Conservation (phyloP, 225 moss, liverwort and hornwort species). For the Physcomitrium patens region DNA sequence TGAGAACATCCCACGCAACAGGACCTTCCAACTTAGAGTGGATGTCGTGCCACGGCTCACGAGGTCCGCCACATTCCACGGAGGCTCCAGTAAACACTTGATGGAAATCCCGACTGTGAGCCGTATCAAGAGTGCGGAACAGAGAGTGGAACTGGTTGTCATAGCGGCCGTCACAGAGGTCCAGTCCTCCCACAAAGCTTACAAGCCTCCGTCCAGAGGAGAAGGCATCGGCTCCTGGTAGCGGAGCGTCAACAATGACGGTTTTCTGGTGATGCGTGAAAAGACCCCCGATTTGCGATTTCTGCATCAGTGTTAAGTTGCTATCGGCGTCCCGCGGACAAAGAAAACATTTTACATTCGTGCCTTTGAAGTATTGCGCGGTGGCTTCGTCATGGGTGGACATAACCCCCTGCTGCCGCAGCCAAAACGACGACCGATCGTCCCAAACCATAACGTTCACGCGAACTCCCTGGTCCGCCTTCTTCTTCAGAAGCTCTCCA, state of each 20-base stretch:
- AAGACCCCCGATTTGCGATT: slow-evolving; percentile 68
- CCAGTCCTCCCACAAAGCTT: slow-evolving; percentile 84
- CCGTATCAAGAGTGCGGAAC: slow-evolving; percentile 60
- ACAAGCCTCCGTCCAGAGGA: slow-evolving; percentile 45
- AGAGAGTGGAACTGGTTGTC: slow-evolving; percentile 71
- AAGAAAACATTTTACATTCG: slow-evolving; percentile 40
- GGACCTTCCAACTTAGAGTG: slow-evolving; percentile 87
- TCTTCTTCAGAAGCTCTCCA: slow-evolving; percentile 81
- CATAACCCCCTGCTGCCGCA: slow-evolving; percentile 74
- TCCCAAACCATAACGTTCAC: slow-evolving; percentile 95
- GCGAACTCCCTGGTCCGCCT: slow-evolving; percentile 65
- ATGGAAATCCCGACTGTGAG: slow-evolving; percentile 79
- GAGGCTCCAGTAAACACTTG: no score
- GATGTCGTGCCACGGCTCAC: slow-evolving; percentile 90
- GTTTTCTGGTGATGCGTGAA: slow-evolving; percentile 89
- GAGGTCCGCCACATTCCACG: slow-evolving; percentile 53
- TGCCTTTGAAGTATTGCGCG: slow-evolving; percentile 41
- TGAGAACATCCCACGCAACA: slow-evolving; percentile 83
- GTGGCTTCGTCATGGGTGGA: slow-evolving; percentile 90
- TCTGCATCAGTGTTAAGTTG: slow-evolving; percentile 42
- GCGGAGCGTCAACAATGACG: slow-evolving; percentile 69
- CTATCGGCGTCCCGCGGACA: no score
- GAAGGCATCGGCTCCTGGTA: slow-evolving; percentile 53
- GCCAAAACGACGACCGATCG: slow-evolving; percentile 70
- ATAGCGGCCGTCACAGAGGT: slow-evolving; percentile 77